Conservation (phyloP, 306 rosid genomes). For the Potentilla sterilis region DNA sequence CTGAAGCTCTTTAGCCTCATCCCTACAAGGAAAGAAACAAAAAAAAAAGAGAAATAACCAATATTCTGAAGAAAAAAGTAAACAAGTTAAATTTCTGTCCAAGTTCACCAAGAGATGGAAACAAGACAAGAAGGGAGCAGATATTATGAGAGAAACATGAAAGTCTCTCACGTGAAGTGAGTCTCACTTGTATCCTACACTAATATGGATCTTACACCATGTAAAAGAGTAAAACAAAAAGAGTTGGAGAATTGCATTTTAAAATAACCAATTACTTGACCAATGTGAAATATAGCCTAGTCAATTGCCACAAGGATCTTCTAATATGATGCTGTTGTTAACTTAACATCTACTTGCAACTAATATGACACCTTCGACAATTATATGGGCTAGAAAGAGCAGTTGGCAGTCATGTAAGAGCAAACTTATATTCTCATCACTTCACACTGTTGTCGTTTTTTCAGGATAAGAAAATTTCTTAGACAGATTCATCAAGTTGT, state of each 20-base stretch:
- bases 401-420: neutral
- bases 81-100: neutral
- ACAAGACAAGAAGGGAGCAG: neutral
- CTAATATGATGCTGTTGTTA: neutral
- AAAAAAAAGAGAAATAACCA: neutral
- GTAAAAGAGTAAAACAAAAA: neutral
- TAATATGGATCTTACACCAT: conserved; percentile 7
- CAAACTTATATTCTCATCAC: neutral
- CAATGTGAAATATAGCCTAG: neutral
- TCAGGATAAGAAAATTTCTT: neutral
- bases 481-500: neutral
- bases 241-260: neutral
- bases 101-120: neutral
- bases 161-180: neutral
- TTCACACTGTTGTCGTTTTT: neutral
- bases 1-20: conserved; percentile 66
- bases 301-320: neutral
- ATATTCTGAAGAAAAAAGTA: neutral
- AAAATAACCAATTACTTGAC: neutral
- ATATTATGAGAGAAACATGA: neutral
- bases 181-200: neutral
- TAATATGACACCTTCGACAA: neutral
- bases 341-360: neutral
- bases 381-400: neutral
- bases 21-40: conserved; percentile 40